Evolutionary conservation across 805 yeast genomes (phyloP).

Genomic region (Barnettozyma sp.): DNA sequence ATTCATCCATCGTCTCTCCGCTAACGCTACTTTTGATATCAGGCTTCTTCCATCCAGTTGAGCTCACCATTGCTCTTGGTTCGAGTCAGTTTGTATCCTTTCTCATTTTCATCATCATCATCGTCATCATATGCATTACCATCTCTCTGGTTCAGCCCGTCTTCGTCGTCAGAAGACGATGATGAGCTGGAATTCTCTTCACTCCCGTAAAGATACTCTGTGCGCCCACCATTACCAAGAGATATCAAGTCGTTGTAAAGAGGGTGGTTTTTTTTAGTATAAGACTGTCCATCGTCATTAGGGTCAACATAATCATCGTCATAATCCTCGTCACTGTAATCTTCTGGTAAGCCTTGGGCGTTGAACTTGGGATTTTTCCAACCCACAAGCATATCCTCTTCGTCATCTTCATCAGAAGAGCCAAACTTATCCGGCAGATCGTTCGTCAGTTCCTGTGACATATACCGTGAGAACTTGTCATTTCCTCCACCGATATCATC

Average conservation of each 20-base stretch:
- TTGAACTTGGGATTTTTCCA: slow-evolving; percentile 12
- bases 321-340: slow-evolving; percentile 48
- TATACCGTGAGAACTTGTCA: slow-evolving; percentile 39
- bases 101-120: slow-evolving; percentile 28
- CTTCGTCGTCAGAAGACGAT: slow-evolving; percentile 20
- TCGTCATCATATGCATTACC: slow-evolving; percentile 15
- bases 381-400: slow-evolving; percentile 25
- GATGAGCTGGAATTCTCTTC: slow-evolving; percentile 16
- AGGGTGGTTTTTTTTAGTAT: slow-evolving; percentile 55
- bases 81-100: slow-evolving; percentile 29
- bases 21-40: too few species aligned
- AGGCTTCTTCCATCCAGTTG: slow-evolving; percentile 29
- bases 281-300: slow-evolving; percentile 73
- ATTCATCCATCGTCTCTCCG: too few species aligned
- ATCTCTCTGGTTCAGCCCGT: slow-evolving; percentile 21
- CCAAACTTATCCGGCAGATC: slow-evolving; percentile 51
- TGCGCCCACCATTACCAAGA: slow-evolving; percentile 19
- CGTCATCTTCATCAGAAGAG: slow-evolving; percentile 43
- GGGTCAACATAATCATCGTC: slow-evolving; percentile 75
- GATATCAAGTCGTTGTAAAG: slow-evolving; percentile 37
- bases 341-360: slow-evolving; percentile 14
- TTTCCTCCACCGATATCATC: slow-evolving; percentile 18
- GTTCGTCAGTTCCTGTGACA: slow-evolving; percentile 66
- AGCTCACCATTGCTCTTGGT: slow-evolving; percentile 32
- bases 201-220: slow-evolving; percentile 21